phyloP scores from a whole-genome alignment of 176 grass and related monocot species.

The Tuctoria greenei region DNA sequence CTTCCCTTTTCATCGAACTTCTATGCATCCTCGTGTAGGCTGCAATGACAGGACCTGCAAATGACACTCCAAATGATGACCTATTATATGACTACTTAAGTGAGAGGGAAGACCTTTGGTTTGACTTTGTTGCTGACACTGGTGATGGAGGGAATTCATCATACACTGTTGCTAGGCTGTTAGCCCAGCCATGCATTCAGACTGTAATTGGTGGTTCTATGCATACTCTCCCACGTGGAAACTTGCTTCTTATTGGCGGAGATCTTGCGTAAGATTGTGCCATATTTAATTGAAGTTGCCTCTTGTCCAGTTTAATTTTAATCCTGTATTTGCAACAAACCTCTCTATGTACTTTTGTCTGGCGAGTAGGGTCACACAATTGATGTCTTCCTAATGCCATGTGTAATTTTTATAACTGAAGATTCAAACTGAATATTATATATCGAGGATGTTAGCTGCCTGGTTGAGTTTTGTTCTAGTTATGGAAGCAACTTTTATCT shows the following conservation, averaged over 20 bases:
- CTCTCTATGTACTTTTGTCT: slow-evolving; percentile 15
- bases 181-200: slow-evolving; percentile 79
- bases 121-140: slow-evolving; percentile 93
- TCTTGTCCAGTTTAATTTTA: slow-evolving; percentile 13
- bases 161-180: slow-evolving; percentile 69
- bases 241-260: slow-evolving; percentile 81
- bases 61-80: slow-evolving; percentile 55
- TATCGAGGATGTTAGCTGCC: neutral
- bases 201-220: slow-evolving; percentile 60
- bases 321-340: slow-evolving; percentile 16
- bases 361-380: slow-evolving; percentile 1
- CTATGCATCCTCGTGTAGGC: slow-evolving; percentile 46
- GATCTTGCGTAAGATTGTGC: slow-evolving; percentile 81
- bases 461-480: slow-evolving; percentile 24
- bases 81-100: slow-evolving; percentile 67
- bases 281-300: slow-evolving; percentile 25
- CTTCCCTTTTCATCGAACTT: slow-evolving; percentile 36
- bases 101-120: slow-evolving; percentile 80
- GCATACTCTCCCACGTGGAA: slow-evolving; percentile 82
- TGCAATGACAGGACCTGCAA: slow-evolving; percentile 67
- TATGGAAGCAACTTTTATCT: slow-evolving; percentile 8
- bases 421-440: slow-evolving; percentile 8
- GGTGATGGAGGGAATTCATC: slow-evolving; percentile 91
- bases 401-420: slow-evolving; percentile 5
- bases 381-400: slow-evolving; percentile 13